These are phyloP conservation scores for Scleroderma citrinum DNA, from an alignment of 768 basidiomycete genomes.

Conservation along the genomic window DNA sequence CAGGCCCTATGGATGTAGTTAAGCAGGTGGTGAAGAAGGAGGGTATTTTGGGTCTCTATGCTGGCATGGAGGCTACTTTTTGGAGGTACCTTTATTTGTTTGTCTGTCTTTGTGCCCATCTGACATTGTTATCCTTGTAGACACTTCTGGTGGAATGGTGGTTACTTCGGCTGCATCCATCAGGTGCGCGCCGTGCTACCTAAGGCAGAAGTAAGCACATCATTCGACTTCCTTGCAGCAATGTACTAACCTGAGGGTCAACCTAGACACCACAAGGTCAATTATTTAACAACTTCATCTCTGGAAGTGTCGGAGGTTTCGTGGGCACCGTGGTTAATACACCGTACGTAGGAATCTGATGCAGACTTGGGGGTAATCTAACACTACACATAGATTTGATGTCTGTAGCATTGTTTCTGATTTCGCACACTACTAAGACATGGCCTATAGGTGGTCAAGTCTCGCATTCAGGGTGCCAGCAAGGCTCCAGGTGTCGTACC, in stretches of 20 bases:
- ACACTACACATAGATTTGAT: conserved; percentile 36
- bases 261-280: conserved; percentile 57
- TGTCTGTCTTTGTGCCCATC: neutral
- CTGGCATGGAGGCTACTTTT: conserved; percentile 96
- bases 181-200: conserved; percentile 77
- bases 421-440: neutral
- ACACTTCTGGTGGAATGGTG: conserved; percentile 90
- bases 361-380: conserved; percentile 5
- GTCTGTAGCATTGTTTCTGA: conserved; percentile 23
- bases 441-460: conserved; percentile 77
- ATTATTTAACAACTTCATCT: conserved; percentile 87
- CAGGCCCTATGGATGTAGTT: conserved; percentile 89
- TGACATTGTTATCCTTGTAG: conserved; percentile 28
- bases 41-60: conserved; percentile 81
- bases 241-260: neutral
- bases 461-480: conserved; percentile 79
- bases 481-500: conserved; percentile 64
- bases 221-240: neutral
- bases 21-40: conserved; percentile 70
- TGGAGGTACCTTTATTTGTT: conserved; percentile 64
- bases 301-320: conserved; percentile 86
- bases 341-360: conserved; percentile 46
- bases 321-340: conserved; percentile 90
- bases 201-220: conserved; percentile 64
- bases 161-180: conserved; percentile 92